phyloP scores from a whole-genome alignment of 1,284 basidiomycete species.

The Erythrobasidium hasegawianum region DNA sequence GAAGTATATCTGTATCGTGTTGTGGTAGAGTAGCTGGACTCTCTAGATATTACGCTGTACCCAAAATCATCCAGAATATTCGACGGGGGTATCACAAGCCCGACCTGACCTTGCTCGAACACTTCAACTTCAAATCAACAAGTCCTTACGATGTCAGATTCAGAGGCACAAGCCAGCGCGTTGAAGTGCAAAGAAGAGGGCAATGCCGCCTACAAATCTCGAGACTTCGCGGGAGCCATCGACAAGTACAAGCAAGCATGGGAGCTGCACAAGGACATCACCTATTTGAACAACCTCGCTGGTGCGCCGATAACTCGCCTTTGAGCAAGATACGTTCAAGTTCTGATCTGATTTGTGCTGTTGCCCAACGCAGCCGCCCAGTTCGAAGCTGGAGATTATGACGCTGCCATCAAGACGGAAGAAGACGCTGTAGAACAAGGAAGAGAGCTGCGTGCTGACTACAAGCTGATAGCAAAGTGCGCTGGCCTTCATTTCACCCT shows the following conservation, averaged over 20 bases:
- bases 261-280: constrained; percentile 88
- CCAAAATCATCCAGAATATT: constrained; percentile 5
- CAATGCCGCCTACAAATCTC: constrained; percentile 29
- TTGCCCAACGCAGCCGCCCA: constrained; percentile 88
- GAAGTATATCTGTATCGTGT: too few species aligned
- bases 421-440: constrained; percentile 94
- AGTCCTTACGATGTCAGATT: not conserved
- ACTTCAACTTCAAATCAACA: not conserved
- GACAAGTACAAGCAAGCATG: constrained; percentile 66
- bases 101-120: not conserved
- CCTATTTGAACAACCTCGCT: constrained; percentile 83
- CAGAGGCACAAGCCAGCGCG: constrained; percentile 70
- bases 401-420: constrained; percentile 84
- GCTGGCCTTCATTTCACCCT: not conserved
- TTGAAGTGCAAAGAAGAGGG: constrained; percentile 66
- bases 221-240: constrained; percentile 47
- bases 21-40: too few species aligned
- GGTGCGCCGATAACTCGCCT: constrained; percentile 54
- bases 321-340: too few species aligned
- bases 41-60: not conserved
- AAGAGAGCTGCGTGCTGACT: constrained; percentile 59
- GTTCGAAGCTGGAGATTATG: constrained; percentile 88
- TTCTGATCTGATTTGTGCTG: too few species aligned
- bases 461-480: constrained; percentile 58
- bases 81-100: not conserved